Evolutionary conservation across 805 yeast genomes (phyloP).

Genomic region (Sugiyamaella smithiae): DNA sequence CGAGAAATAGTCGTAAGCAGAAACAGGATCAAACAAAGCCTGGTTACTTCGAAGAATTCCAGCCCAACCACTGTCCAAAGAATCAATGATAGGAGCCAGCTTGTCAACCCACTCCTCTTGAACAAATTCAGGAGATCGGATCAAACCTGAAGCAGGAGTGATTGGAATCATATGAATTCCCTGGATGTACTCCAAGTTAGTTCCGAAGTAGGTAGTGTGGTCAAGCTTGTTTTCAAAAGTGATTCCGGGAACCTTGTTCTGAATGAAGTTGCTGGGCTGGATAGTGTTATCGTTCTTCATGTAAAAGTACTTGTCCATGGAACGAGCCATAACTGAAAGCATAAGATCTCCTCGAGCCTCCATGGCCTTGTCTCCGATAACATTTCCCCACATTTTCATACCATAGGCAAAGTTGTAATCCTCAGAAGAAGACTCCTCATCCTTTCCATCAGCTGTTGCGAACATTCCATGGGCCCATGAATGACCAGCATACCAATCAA

Average conservation of each 20-base stretch:
- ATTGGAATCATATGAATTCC: slow-evolving; percentile 81
- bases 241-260: slow-evolving; percentile 73
- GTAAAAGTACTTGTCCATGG: slow-evolving; percentile 56
- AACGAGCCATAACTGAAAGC: slow-evolving; percentile 52
- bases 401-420: slow-evolving; percentile 73
- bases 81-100: slow-evolving; percentile 47
- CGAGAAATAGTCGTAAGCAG: slow-evolving; percentile 62
- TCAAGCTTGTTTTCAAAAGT: slow-evolving; percentile 73
- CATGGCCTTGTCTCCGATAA: slow-evolving; percentile 53
- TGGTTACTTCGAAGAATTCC: slow-evolving; percentile 69
- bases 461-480: slow-evolving; percentile 76
- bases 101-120: slow-evolving; percentile 58
- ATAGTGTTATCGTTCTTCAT: slow-evolving; percentile 48
- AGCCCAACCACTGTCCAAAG: slow-evolving; percentile 51
- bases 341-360: slow-evolving; percentile 59
- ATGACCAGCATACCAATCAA: slow-evolving; percentile 75
- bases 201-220: slow-evolving; percentile 72
- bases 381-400: slow-evolving; percentile 68
- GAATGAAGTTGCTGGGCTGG: slow-evolving; percentile 52
- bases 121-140: slow-evolving; percentile 51
- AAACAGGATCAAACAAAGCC: slow-evolving; percentile 67
- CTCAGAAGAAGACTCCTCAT: slow-evolving; percentile 70
- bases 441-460: slow-evolving; percentile 64
- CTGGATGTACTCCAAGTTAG: slow-evolving; percentile 62
- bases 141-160: slow-evolving; percentile 57